A percentile compares a stretch with the other conserved stretches of the same genome.
These are phyloP conservation scores for Sporothrix luriei DNA, from an alignment of 2,329 filamentous ascomycete genomes.

Conservation along the genomic window DNA sequence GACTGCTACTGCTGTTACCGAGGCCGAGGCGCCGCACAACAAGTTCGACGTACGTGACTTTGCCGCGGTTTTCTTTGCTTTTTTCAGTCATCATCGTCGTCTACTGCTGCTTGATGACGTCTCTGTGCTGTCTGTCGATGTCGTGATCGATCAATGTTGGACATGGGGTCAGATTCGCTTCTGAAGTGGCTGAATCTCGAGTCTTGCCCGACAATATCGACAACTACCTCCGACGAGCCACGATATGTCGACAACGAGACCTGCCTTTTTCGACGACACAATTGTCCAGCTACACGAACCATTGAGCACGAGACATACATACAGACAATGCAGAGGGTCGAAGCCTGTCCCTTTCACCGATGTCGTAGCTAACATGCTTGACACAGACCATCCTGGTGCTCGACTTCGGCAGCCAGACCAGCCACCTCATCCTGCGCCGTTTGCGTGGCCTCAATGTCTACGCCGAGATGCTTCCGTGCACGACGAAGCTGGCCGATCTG, in stretches of 20 bases:
- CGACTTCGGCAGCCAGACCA: conserved; percentile 72
- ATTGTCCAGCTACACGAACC: no score
- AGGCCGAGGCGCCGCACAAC: conserved; percentile 31
- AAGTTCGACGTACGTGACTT: conserved; percentile 29
- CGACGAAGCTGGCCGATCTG: conserved; percentile 75
- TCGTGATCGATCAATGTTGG: neutral
- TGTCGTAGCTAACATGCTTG: neutral
- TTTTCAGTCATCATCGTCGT: neutral
- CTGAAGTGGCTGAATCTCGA: neutral
- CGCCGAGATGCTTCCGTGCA: conserved; percentile 86
- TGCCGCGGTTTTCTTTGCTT: neutral
- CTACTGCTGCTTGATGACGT: neutral
- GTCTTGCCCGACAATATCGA: neutral
- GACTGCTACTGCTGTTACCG: conserved; percentile 21
- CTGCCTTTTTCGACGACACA: no score
- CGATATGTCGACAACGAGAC: neutral
- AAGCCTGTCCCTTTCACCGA: no score
- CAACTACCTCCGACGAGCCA: neutral
- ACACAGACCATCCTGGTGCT: conserved; percentile 68
- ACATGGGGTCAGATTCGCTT: neutral
- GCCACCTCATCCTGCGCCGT: conserved; percentile 73
- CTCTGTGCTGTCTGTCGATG: neutral
- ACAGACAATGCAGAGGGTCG: neutral
- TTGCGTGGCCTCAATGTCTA: conserved; percentile 72
- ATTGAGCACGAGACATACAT: neutral